Percentiles rank a stretch among this genome's conserved stretches.
phyloP scores from a whole-genome alignment of 169 alveolate genomes.

The Pseudocohnilembus persalinus region DNA sequence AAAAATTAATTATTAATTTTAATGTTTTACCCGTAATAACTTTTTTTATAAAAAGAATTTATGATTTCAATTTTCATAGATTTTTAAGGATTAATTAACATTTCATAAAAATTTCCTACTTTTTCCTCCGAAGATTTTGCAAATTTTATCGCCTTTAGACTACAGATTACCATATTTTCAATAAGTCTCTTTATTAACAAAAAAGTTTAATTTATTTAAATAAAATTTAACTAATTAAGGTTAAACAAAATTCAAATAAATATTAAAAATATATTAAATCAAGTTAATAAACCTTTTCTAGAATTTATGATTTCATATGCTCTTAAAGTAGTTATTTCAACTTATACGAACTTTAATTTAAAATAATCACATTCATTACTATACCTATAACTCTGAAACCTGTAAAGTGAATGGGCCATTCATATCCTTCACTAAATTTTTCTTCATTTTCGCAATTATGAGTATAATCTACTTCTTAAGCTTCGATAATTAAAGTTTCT shows the following conservation, averaged over 20 bases:
- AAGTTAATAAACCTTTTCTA: too few relatives aligned
- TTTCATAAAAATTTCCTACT: constrained; percentile 16
- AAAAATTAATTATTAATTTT: too few relatives aligned
- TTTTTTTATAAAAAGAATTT: constrained; percentile 18
- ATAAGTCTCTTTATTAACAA: neutral
- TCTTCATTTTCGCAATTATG: neutral
- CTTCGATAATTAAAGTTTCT: constrained; percentile 4
- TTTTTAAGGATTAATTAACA: constrained; percentile 8
- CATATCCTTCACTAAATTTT: neutral
- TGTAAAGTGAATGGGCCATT: constrained; percentile 29
- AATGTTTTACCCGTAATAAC: neutral
- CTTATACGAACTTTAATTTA: neutral
- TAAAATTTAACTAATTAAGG: too few relatives aligned
- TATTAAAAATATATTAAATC: too few relatives aligned
- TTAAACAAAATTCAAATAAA: too few relatives aligned
- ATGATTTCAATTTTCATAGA: constrained; percentile 29
- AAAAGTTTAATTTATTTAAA: neutral
- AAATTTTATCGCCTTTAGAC: constrained; percentile 18
- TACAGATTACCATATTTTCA: neutral
- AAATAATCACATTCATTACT: neutral
- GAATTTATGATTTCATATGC: neutral
- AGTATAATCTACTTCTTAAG: neutral
- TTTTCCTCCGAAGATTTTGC: constrained; percentile 2
- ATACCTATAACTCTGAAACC: constrained; percentile 17
- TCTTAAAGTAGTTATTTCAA: constrained; percentile 8